These are phyloP conservation scores for Phaeosphaeriaceae sp. DNA, from an alignment of 2,329 filamentous ascomycete species.

Conservation along the genomic window DNA sequence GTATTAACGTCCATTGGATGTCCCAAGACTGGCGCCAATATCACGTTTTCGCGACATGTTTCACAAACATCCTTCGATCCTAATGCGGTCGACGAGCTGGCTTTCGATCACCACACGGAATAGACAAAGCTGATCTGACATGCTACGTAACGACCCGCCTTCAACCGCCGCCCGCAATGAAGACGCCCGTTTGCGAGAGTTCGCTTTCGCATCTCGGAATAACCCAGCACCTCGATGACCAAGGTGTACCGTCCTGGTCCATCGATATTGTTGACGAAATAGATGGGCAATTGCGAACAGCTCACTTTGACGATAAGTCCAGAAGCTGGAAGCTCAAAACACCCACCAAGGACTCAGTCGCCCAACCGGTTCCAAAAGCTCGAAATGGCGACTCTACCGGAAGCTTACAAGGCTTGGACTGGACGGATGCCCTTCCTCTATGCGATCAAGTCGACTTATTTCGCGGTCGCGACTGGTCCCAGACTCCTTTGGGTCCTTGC, in stretches of 20 bases:
- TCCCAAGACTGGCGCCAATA: not conserved
- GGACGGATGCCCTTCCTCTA: constrained; percentile 1
- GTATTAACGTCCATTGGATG: not conserved
- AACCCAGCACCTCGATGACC: not conserved
- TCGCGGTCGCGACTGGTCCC: constrained; percentile 3
- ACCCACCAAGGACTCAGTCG: not conserved
- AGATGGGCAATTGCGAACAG: not conserved
- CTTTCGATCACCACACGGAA: not conserved
- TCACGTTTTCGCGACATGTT: not conserved
- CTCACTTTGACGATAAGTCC: constrained; percentile 3
- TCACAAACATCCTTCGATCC: not conserved
- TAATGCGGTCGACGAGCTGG: not conserved
- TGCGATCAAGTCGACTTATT: constrained; percentile 1
- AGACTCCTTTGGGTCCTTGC: constrained; percentile 3
- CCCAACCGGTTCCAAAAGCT: not conserved
- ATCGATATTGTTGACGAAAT: constrained; percentile 6
- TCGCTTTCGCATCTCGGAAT: not conserved
- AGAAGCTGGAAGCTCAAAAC: constrained; percentile 3
- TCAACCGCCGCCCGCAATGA: not conserved
- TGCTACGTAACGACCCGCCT: not conserved
- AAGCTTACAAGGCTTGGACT: not conserved
- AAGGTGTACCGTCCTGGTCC: not conserved
- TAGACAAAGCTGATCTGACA: not conserved
- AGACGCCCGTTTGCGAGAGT: not conserved
- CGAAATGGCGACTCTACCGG: not conserved